phyloP scores from a whole-genome alignment of 2,329 filamentous ascomycete genomes.

The Aurifilum marmelostoma region DNA sequence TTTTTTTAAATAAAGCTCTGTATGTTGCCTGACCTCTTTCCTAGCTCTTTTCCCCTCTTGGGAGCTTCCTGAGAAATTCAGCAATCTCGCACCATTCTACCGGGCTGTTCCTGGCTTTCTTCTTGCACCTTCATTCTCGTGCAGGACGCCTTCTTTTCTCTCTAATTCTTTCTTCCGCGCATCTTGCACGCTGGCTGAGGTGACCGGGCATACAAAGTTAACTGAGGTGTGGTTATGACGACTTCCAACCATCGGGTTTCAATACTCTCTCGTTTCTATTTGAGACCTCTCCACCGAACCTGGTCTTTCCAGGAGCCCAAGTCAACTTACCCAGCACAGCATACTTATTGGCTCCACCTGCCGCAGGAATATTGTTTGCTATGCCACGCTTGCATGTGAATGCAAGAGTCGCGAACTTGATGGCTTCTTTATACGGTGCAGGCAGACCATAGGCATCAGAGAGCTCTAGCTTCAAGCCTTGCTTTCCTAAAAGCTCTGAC shows the following conservation, averaged over 20 bases:
- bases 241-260: no score
- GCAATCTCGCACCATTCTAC: no score
- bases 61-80: no score
- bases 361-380: slow-evolving; percentile 38
- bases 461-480: slow-evolving; percentile 30
- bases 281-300: no score
- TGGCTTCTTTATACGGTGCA: slow-evolving; percentile 38
- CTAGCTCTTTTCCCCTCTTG: neutral
- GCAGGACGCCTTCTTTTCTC: slow-evolving; percentile 16
- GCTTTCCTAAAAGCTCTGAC: slow-evolving; percentile 17
- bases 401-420: slow-evolving; percentile 39
- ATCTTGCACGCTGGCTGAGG: slow-evolving; percentile 12
- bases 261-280: no score
- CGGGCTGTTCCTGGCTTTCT: no score
- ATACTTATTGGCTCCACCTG: slow-evolving; percentile 33
- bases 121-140: neutral
- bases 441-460: slow-evolving; percentile 37
- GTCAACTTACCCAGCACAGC: slow-evolving; percentile 36
- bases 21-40: neutral
- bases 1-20: no score
- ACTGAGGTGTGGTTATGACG: no score
- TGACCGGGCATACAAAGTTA: no score
- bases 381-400: slow-evolving; percentile 35
- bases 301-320: neutral
- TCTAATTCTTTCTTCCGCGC: neutral